Base-by-base conservation (phyloP, 805 yeast species). In the Candida hungchunana region DNA sequence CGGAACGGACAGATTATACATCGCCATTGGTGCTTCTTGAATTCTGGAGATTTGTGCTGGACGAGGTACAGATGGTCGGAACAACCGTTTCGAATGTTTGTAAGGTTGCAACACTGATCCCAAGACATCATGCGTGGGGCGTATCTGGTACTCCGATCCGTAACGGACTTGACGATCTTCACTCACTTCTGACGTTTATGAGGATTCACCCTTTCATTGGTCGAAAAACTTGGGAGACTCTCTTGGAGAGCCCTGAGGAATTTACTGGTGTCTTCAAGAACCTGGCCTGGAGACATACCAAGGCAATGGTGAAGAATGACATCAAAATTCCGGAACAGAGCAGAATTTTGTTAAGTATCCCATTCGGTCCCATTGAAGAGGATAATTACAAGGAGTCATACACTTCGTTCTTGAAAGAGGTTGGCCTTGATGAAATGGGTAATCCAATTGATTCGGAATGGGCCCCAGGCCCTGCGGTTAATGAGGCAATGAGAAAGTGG, bases 141-240 rank as follows among this genome's bases (percentile, higher is more conserved):
- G 96, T 89, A 1, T 85, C 96, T 1, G 98, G 98, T 6, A 93
- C 98, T 0, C 95, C 97, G 0, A 81, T 88, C 12, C 77, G 79
- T 45, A 73, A 73, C 43, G 69, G 75, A 26, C 59, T 83, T 27
- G 56, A 67, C 21, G 96, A 90, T 57, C 65, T 89, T 31, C 76
- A 73, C 29, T 82, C 95, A 0, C 67, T 87, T 5, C 54, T 89
- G 22, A 70, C 75, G 11, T 90, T 86, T 50, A 57, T 88, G 41
- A 67, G 79, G 43, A 55, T 77, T 12, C 63, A 66, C 24, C 98
- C 97, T 0, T 83, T 86, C 45, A 64, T 64, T 34, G 63, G 33
- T 4, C 19, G 29, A 2, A 32, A 40, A 11, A 24, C 12, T 7
- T 49, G 56, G 55, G 30, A 32, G 9, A 20, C 12, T 6, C 26